A percentile compares a stretch with the other conserved stretches of the same genome.
Conservation (phyloP, 805 yeast species). For the Naumovozyma dairenensis region DNA sequence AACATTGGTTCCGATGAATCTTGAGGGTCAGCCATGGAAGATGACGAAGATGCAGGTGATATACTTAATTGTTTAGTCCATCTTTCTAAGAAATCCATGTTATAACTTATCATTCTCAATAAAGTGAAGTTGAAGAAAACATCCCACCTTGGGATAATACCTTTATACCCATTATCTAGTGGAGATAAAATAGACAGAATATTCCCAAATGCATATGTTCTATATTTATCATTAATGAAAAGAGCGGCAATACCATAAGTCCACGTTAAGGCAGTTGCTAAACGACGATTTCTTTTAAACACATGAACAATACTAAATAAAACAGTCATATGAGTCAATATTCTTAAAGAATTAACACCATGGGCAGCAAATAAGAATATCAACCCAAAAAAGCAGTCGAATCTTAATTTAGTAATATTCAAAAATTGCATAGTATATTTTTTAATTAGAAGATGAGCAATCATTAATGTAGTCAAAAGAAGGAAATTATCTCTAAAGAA, state of each 20-base stretch:
- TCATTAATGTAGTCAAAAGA: conserved; percentile 45
- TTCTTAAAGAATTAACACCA: conserved; percentile 62
- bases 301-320: conserved; percentile 32
- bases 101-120: conserved; percentile 73
- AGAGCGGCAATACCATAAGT: conserved; percentile 66
- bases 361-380: conserved; percentile 64
- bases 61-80: conserved; percentile 39
- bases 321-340: conserved; percentile 47
- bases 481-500: conserved; percentile 78
- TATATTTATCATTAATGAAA: conserved; percentile 63
- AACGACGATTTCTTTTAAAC: conserved; percentile 22
- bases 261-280: conserved; percentile 52
- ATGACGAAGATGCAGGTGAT: conserved; percentile 3
- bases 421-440: conserved; percentile 17
- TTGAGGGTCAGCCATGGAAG: background rate
- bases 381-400: conserved; percentile 66
- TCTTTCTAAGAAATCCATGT: conserved; percentile 59
- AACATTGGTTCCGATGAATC: conserved; percentile 1
- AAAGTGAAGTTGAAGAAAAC: conserved; percentile 87
- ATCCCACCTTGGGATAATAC: conserved; percentile 88
- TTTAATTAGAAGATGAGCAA: conserved; percentile 47
- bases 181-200: conserved; percentile 35
- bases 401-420: conserved; percentile 38
- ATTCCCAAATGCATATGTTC: conserved; percentile 42
- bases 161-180: conserved; percentile 55